These are phyloP conservation scores for Peribolospora kevripleyi DNA, from an alignment of 768 basidiomycete species.

Conservation along the genomic window DNA sequence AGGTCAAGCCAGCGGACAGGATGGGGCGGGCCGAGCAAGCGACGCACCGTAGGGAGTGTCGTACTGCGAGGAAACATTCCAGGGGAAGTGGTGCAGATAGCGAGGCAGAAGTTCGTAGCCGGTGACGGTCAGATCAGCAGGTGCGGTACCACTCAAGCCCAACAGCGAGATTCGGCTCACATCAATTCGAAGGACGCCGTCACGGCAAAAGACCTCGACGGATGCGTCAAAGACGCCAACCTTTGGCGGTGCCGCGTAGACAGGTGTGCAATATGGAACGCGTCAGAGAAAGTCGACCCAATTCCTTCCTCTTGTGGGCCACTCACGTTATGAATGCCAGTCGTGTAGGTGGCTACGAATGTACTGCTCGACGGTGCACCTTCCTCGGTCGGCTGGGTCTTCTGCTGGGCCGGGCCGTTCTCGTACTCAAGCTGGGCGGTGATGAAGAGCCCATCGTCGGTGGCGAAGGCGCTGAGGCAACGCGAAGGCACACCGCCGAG, in stretches of 20 bases:
- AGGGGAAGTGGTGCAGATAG: background rate
- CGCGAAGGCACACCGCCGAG: slow-evolving; percentile 14
- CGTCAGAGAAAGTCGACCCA: too few relatives aligned
- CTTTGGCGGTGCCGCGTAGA: too few relatives aligned
- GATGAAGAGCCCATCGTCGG: background rate
- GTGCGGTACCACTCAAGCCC: background rate
- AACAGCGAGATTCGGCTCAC: slow-evolving; percentile 10
- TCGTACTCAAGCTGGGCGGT: slow-evolving; percentile 10
- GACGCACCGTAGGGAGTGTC: slow-evolving; percentile 1
- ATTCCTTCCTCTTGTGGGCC: too few relatives aligned
- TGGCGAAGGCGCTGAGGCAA: slow-evolving; percentile 3
- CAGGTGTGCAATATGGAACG: too few relatives aligned
- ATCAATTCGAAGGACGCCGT: slow-evolving; percentile 13
- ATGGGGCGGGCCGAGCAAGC: background rate
- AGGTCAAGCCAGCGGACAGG: background rate
- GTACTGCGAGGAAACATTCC: background rate
- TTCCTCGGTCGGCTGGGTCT: too few relatives aligned
- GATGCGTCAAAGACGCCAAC: slow-evolving; percentile 17
- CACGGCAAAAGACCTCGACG: slow-evolving; percentile 16
- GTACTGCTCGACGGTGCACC: too few relatives aligned
- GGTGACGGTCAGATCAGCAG: background rate
- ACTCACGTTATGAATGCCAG: slow-evolving; percentile 7
- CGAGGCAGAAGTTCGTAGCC: background rate
- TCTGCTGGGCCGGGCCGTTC: background rate
- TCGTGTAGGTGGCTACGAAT: slow-evolving; percentile 16